Percentiles rank a stretch among this genome's conserved stretches.
These are phyloP conservation scores for Gossypium davidsonii DNA, from an alignment of 441 rosid genomes.

Conservation along the genomic window DNA sequence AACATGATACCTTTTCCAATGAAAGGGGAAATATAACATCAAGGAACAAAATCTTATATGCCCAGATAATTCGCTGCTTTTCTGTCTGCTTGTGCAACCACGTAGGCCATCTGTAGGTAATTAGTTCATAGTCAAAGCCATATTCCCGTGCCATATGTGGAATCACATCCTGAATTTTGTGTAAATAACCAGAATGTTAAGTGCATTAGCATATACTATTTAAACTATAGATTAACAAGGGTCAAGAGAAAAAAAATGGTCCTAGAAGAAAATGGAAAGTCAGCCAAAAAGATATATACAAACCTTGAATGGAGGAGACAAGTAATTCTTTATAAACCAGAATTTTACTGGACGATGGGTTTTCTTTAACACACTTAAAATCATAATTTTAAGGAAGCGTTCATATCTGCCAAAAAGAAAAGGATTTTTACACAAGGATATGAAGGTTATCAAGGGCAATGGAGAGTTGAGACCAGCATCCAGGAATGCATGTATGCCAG, in stretches of 20 bases:
- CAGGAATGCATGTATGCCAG: background rate
- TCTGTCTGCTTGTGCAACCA: slow-evolving; percentile 99
- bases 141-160: slow-evolving; percentile 93
- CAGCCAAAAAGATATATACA: slow-evolving; percentile 2
- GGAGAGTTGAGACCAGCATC: no score
- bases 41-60: slow-evolving; percentile 93
- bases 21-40: slow-evolving; percentile 97
- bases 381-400: slow-evolving; percentile 95
- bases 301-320: slow-evolving; percentile 98
- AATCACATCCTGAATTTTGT: slow-evolving; percentile 70
- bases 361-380: slow-evolving; percentile 68
- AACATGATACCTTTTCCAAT: slow-evolving; percentile 69
- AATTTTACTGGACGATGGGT: slow-evolving; percentile 89
- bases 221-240: background rate
- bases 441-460: background rate
- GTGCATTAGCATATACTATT: slow-evolving; percentile 5
- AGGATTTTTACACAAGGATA: background rate
- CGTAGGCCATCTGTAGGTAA: slow-evolving; percentile 98
- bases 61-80: slow-evolving; percentile 98
- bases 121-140: slow-evolving; percentile 84
- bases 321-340: slow-evolving; percentile 99
- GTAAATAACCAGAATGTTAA: slow-evolving; percentile 8
- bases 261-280: background rate
- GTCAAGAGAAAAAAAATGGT: background rate
- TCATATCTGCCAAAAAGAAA: slow-evolving; percentile 63